Base-by-base conservation (phyloP, 495 filamentous ascomycete genomes). In the Daldinia decipiens region DNA sequence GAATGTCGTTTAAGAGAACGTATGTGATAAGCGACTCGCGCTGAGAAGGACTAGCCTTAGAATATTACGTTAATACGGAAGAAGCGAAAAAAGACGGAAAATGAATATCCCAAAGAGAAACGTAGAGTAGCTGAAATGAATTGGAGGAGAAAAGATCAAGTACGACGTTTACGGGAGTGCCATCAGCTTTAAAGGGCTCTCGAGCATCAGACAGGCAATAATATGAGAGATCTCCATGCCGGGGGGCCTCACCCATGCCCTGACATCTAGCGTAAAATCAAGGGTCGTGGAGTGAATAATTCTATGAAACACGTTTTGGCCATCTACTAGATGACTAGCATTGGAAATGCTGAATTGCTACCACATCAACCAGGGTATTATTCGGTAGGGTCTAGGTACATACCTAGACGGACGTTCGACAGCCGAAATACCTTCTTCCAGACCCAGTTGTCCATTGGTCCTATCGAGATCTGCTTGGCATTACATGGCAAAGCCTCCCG, bases 21-120 rank as follows among this genome's bases (percentile, higher is more conserved):
- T 73, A 32, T 38, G 77, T 54, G 68, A 70, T 53, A 77, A 80
- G 84, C 84, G 84, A 81, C 83, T 86, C 56, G 84, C 84, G 84
- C 84, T 85, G 73, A 47, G 19, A 55, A 84, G 79, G 80, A 82
- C 81, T 81, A 84, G 77, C 83, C 83, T 81, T 67, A 74, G 80
- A 79, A 78, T 65, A 76, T 79, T 78, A 80, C 71, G 61, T 62
- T 71, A 73, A 56, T 66, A 80, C 70, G 62, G 47, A 71, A 73
- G 52, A 59, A 56, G 61, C 65, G 65, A 71, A 70, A 62, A 39
- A 50, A 47, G 55, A 64, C 59, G 65, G 60, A 72, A 70, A 66
- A 62, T 39, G 50, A 70, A 61, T 32, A 72, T 68, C 60, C 68
- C 67, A 68, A 69, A 69, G 61, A 72, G 62, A 71, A 67, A 72